Evolutionary conservation across 495 filamentous ascomycete species (phyloP).

Genomic region (Tuber melanosporum): DNA sequence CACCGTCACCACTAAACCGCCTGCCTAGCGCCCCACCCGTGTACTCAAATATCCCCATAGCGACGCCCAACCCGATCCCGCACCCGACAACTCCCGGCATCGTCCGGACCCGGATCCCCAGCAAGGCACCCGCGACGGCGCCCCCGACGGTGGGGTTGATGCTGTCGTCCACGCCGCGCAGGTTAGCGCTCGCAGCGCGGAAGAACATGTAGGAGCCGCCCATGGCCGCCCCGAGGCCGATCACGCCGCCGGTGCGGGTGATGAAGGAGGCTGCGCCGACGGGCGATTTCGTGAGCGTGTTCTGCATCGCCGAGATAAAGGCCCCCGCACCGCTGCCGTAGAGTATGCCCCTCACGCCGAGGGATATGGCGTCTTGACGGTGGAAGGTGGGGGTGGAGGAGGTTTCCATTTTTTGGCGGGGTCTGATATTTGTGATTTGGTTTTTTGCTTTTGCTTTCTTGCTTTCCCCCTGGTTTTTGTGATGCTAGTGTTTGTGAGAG

Average conservation of each 20-base stretch:
- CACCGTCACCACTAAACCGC: slow-evolving; percentile 46
- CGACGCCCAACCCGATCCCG: slow-evolving; percentile 58
- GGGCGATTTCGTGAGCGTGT: slow-evolving; percentile 72
- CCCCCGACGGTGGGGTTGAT: slow-evolving; percentile 66
- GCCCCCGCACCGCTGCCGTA: slow-evolving; percentile 63
- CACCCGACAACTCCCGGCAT: slow-evolving; percentile 75
- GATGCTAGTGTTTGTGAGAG: neutral
- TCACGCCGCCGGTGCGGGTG: slow-evolving; percentile 60
- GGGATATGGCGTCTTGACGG: slow-evolving; percentile 59
- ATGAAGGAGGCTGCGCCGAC: slow-evolving; percentile 70
- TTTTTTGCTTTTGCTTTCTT: neutral
- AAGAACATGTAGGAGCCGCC: slow-evolving; percentile 74
- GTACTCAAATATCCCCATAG: slow-evolving; percentile 66
- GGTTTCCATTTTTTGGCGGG: slow-evolving; percentile 7
- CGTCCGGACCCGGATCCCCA: slow-evolving; percentile 66
- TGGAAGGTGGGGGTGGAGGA: slow-evolving; percentile 17
- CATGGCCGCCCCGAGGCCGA: slow-evolving; percentile 65
- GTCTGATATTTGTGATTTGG: neutral
- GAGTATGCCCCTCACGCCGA: slow-evolving; percentile 57
- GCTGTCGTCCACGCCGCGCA: slow-evolving; percentile 67
- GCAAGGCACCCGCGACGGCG: slow-evolving; percentile 61
- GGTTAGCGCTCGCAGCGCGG: slow-evolving; percentile 64
- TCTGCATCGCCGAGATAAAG: slow-evolving; percentile 70
- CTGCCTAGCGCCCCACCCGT: slow-evolving; percentile 57
- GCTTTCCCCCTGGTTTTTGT: too few relatives aligned